Evolutionary conservation across 2,329 filamentous ascomycete genomes (phyloP).

Genomic region (Pseudogymnoascus sp.): DNA sequence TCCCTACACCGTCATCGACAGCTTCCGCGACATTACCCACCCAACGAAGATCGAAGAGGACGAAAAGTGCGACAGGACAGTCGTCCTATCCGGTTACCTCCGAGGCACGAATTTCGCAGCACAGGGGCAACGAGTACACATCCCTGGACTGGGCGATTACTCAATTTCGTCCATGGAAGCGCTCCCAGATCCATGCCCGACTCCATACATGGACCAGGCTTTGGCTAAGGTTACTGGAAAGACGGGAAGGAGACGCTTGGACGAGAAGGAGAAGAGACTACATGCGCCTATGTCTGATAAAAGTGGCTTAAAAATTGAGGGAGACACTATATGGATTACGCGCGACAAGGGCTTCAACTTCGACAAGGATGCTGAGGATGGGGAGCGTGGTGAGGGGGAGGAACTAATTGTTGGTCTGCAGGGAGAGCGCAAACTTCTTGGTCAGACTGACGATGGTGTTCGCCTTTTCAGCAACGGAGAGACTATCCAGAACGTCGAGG

Average conservation of each 20-base stretch:
- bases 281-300: constrained; percentile 99
- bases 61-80: constrained; percentile 79
- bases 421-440: constrained; percentile 71
- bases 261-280: constrained; percentile 93
- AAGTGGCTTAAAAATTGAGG: constrained; percentile 90
- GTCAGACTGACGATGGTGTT: constrained; percentile 73
- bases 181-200: constrained; percentile 90
- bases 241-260: constrained; percentile 68
- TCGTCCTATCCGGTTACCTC: constrained; percentile 89
- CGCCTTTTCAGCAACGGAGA: constrained; percentile 77
- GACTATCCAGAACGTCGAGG: constrained; percentile 52
- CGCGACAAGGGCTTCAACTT: constrained; percentile 70
- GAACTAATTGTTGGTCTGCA: constrained; percentile 90
- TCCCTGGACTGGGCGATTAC: constrained; percentile 87
- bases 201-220: constrained; percentile 81
- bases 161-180: constrained; percentile 77
- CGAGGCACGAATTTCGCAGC: constrained; percentile 90
- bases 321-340: constrained; percentile 89
- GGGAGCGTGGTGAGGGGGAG: constrained; percentile 85
- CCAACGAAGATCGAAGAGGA: constrained; percentile 86
- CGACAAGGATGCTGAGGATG: constrained; percentile 50
- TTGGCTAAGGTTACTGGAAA: constrained; percentile 80
- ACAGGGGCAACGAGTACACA: constrained; percentile 77
- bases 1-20: constrained; percentile 87
- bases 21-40: constrained; percentile 90